Evolutionary conservation across 805 yeast species (phyloP).

Genomic region (Lachancea sp.): DNA sequence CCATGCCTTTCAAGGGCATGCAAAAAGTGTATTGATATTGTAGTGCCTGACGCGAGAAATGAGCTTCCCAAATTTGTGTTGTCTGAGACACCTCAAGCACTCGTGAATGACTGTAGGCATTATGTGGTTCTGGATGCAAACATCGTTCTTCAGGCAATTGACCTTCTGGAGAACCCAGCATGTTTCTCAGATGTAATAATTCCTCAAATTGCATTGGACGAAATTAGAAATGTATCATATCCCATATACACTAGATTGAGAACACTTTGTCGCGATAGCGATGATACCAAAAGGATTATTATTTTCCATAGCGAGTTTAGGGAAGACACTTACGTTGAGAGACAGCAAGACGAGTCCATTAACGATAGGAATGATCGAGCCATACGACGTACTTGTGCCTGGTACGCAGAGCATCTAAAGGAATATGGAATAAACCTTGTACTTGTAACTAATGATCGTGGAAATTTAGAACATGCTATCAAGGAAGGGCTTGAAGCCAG

Average conservation of each 20-base stretch:
- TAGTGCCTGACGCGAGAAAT: slow-evolving; percentile 59
- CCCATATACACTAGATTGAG: slow-evolving; percentile 85
- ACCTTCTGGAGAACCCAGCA: slow-evolving; percentile 68
- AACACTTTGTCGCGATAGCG: slow-evolving; percentile 53
- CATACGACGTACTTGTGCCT: slow-evolving; percentile 65
- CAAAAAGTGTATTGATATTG: slow-evolving; percentile 46
- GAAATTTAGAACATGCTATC: slow-evolving; percentile 52
- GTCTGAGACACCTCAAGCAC: slow-evolving; percentile 49
- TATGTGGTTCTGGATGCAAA: slow-evolving; percentile 85
- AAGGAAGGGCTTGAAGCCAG: slow-evolving; percentile 48
- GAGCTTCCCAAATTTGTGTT: slow-evolving; percentile 60
- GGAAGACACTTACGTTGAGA: slow-evolving; percentile 57
- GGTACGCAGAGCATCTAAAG: slow-evolving; percentile 64
- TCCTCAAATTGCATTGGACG: slow-evolving; percentile 94
- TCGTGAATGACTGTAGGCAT: slow-evolving; percentile 56
- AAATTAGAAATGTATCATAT: slow-evolving; percentile 77
- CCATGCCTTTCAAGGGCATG: slow-evolving; percentile 83
- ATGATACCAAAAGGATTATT: slow-evolving; percentile 72
- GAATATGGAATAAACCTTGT: slow-evolving; percentile 40
- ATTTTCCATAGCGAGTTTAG: slow-evolving; percentile 92
- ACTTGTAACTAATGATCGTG: slow-evolving; percentile 71
- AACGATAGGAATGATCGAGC: slow-evolving; percentile 92
- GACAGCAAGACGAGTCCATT: slow-evolving; percentile 60
- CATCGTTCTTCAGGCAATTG: slow-evolving; percentile 81
- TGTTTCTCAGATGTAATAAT: slow-evolving; percentile 84